phyloP scores from a whole-genome alignment of 805 yeast species.

The Candida anglica region DNA sequence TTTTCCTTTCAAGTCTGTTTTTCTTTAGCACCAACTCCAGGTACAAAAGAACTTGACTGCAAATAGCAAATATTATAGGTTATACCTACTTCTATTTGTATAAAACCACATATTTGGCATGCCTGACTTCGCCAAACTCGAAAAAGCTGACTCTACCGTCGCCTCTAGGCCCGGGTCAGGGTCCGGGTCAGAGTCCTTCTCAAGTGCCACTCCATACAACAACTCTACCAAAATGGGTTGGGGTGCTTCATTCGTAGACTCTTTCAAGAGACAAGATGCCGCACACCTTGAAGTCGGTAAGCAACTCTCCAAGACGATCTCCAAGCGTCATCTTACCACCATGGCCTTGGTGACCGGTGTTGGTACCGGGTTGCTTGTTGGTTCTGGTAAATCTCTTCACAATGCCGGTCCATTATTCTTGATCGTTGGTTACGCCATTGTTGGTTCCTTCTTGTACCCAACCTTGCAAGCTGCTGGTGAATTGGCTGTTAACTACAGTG shows the following conservation, averaged over 20 bases:
- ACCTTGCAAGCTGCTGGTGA: conserved; percentile 42
- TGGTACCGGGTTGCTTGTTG: conserved; percentile 42
- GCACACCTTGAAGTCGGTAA: conserved; percentile 15
- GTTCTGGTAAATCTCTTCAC: conserved; percentile 31
- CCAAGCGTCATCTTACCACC: conserved; percentile 37
- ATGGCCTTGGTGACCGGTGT: conserved; percentile 36
- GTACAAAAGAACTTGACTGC: too few species aligned
- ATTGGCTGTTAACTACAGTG: conserved; percentile 56
- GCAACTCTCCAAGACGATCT: conserved; percentile 24
- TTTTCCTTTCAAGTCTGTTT: too few species aligned
- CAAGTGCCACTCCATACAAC: too few species aligned
- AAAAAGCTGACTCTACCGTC: too few species aligned
- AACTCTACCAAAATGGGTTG: not conserved
- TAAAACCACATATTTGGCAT: too few species aligned
- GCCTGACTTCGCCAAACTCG: too few species aligned
- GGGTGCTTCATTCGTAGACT: conserved; percentile 15
- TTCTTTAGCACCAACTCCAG: too few species aligned
- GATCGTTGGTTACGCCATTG: conserved; percentile 28
- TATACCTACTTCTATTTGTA: too few species aligned
- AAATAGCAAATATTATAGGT: too few species aligned
- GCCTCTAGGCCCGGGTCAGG: too few species aligned
- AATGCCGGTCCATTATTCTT: conserved; percentile 36
- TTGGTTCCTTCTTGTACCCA: conserved; percentile 32
- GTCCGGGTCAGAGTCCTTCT: too few species aligned
- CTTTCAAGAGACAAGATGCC: conserved; percentile 17